phyloP scores from a whole-genome alignment of 768 basidiomycete species.

The Kwoniella mangroviensis region DNA sequence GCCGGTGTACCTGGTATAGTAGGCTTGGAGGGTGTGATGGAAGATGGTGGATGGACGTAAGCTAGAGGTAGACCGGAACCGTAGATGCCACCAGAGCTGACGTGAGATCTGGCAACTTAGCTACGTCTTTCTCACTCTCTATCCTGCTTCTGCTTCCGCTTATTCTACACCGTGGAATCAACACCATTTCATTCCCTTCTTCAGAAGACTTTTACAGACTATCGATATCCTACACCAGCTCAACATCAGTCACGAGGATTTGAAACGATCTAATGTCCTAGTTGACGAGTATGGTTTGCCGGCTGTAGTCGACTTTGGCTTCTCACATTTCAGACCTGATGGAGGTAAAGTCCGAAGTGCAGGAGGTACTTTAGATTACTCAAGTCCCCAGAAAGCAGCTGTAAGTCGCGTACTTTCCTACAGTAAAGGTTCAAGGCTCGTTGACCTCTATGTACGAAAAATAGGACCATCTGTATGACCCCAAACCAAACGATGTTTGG shows the following conservation, averaged over 20 bases:
- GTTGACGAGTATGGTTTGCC: constrained; percentile 51
- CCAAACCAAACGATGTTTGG: constrained; percentile 51
- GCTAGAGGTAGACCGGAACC: constrained; percentile 16
- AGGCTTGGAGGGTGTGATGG: constrained; percentile 52
- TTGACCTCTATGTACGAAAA: no score
- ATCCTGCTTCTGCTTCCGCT: constrained; percentile 34
- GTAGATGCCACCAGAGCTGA: neutral
- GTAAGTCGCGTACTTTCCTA: constrained; percentile 22
- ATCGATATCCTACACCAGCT: constrained; percentile 48
- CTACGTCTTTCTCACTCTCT: constrained; percentile 51
- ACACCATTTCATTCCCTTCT: constrained; percentile 42
- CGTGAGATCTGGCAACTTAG: constrained; percentile 22
- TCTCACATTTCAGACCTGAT: constrained; percentile 48
- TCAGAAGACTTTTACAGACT: constrained; percentile 42
- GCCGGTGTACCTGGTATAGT: constrained; percentile 48
- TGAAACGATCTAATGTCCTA: constrained; percentile 61
- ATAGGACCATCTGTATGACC: constrained; percentile 42
- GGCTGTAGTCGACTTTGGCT: constrained; percentile 52
- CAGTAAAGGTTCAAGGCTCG: no score
- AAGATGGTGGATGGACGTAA: constrained; percentile 54
- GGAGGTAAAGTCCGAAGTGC: constrained; percentile 38
- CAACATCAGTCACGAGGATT: constrained; percentile 62
- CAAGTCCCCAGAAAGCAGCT: constrained; percentile 52
- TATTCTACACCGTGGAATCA: constrained; percentile 20
- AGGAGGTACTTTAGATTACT: constrained; percentile 55